These are phyloP conservation scores for Holtermannia corniformis DNA, from an alignment of 768 basidiomycete species.

Conservation along the genomic window DNA sequence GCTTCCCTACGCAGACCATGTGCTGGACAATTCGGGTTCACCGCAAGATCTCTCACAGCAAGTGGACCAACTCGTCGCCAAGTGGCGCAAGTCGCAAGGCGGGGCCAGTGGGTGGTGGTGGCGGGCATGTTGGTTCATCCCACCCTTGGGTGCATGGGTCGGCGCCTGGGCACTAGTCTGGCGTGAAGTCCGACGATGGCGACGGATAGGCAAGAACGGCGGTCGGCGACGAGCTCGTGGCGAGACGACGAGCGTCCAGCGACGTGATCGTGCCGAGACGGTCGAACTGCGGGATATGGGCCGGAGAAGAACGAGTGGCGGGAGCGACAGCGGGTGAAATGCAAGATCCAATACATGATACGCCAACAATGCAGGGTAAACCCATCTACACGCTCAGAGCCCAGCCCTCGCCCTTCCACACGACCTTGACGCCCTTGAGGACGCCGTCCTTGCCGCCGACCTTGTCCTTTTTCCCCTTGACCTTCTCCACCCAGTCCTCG, in stretches of 20 bases:
- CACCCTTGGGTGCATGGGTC: constrained; percentile 43
- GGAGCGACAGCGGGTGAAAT: too few species aligned
- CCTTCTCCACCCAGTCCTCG: constrained; percentile 7
- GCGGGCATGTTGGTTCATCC: constrained; percentile 47
- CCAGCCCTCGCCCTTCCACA: constrained; percentile 11
- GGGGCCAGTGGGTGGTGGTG: constrained; percentile 40
- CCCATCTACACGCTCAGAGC: constrained; percentile 9
- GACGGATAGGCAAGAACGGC: constrained; percentile 13
- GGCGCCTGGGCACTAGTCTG: constrained; percentile 24
- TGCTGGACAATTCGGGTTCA: constrained; percentile 82
- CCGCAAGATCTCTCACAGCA: constrained; percentile 56
- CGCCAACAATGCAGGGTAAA: background rate
- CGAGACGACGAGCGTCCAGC: constrained; percentile 14
- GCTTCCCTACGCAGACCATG: constrained; percentile 68
- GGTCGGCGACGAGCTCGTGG: constrained; percentile 25
- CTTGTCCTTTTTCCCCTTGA: constrained; percentile 17
- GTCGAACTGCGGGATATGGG: constrained; percentile 33
- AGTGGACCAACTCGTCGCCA: constrained; percentile 46
- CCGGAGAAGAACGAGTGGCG: constrained; percentile 11
- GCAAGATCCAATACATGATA: too few species aligned
- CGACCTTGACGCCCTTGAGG: constrained; percentile 8
- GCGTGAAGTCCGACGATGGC: constrained; percentile 15
- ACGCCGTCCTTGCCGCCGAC: constrained; percentile 30
- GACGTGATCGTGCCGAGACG: constrained; percentile 11
- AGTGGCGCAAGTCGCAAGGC: constrained; percentile 39